A percentile compares a stretch with the other conserved stretches of the same genome.
Evolutionary conservation across 2,329 filamentous ascomycete genomes (phyloP).

Genomic region (Drechslera avenae): DNA sequence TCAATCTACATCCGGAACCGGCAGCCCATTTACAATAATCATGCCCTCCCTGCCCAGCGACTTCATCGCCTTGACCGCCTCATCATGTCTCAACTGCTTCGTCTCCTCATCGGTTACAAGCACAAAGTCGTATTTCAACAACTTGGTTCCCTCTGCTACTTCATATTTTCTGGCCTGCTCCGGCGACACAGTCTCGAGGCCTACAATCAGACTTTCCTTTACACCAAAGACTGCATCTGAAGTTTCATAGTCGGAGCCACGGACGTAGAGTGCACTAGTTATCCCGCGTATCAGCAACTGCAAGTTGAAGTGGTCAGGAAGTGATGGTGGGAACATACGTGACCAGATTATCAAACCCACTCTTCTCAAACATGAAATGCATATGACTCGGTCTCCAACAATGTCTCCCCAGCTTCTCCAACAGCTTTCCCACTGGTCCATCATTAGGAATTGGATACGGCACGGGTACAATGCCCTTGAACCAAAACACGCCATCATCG

Average conservation of each 20-base stretch:
- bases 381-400: slow-evolving; percentile 48
- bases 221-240: slow-evolving; percentile 87
- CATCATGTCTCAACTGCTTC: slow-evolving; percentile 66
- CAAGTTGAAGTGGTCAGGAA: too few species aligned
- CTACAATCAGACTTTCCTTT: slow-evolving; percentile 71
- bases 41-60: slow-evolving; percentile 67
- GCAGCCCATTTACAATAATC: slow-evolving; percentile 76
- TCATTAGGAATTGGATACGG: slow-evolving; percentile 85
- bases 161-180: slow-evolving; percentile 53
- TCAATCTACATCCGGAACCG: slow-evolving; percentile 71
- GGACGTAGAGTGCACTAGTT: slow-evolving; percentile 72
- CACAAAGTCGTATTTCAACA: slow-evolving; percentile 77
- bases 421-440: slow-evolving; percentile 65
- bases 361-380: slow-evolving; percentile 68
- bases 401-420: slow-evolving; percentile 38
- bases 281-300: too few species aligned
- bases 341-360: slow-evolving; percentile 70
- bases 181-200: slow-evolving; percentile 32
- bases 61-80: slow-evolving; percentile 70
- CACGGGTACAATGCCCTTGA: slow-evolving; percentile 82
- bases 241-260: slow-evolving; percentile 79
- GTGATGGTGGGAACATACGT: slow-evolving; percentile 65
- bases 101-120: slow-evolving; percentile 75
- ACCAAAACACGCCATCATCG: slow-evolving; percentile 77
- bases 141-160: slow-evolving; percentile 65